These are phyloP conservation scores for Kazachstania bromeliacearum DNA, from an alignment of 805 yeast species.

Conservation along the genomic window DNA sequence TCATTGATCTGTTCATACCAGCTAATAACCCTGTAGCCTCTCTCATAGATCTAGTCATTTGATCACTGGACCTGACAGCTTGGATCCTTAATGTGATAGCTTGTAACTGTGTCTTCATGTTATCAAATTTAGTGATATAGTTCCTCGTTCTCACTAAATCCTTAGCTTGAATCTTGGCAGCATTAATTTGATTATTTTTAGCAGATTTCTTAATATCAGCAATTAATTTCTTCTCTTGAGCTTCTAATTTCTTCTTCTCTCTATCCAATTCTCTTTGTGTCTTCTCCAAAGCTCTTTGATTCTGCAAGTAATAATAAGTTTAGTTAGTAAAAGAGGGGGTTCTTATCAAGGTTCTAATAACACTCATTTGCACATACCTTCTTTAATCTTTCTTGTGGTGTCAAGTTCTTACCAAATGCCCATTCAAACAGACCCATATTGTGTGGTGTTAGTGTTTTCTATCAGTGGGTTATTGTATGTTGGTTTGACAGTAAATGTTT, in stretches of 20 bases:
- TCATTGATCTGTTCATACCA: constrained; percentile 85
- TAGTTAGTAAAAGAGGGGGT: not conserved
- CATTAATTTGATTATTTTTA: constrained; percentile 76
- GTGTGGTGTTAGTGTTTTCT: not conserved
- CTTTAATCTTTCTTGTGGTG: constrained; percentile 91
- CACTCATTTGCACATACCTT: too few relatives aligned
- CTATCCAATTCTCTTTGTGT: constrained; percentile 90
- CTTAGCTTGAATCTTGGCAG: constrained; percentile 91
- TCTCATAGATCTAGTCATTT: constrained; percentile 89
- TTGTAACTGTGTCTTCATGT: constrained; percentile 91
- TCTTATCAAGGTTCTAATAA: too few relatives aligned
- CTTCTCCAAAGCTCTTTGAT: constrained; percentile 89
- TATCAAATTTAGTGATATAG: constrained; percentile 76
- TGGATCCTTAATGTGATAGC: constrained; percentile 89
- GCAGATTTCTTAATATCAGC: constrained; percentile 86
- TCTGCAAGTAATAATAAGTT: constrained; percentile 31
- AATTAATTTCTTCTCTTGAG: constrained; percentile 82
- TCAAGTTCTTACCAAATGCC: constrained; percentile 88
- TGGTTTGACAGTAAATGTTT: not conserved
- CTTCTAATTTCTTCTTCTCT: constrained; percentile 76
- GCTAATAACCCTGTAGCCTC: constrained; percentile 82
- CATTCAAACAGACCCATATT: constrained; percentile 76
- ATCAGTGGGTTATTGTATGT: not conserved
- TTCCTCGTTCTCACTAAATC: constrained; percentile 83
- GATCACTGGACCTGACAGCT: constrained; percentile 83